A percentile compares a stretch with the other conserved stretches of the same genome.
These are phyloP conservation scores for Colletotrichum cordylinicola DNA, from an alignment of 2,329 filamentous ascomycete genomes.

Conservation along the genomic window DNA sequence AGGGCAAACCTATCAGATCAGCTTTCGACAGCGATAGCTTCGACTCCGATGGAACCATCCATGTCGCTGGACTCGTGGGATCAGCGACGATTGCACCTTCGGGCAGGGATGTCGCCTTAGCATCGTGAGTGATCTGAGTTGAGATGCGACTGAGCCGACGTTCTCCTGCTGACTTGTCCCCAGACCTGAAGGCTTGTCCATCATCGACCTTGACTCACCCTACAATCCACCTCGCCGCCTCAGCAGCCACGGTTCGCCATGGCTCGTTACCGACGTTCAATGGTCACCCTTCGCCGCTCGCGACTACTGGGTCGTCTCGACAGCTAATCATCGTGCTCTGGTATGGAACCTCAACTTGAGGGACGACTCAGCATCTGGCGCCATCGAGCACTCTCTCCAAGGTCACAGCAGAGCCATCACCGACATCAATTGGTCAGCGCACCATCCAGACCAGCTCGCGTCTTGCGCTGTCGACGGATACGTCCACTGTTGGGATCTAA, in stretches of 20 bases:
- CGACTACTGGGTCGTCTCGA: slow-evolving; percentile 93
- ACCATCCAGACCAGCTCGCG: slow-evolving; percentile 86
- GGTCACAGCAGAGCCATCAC: slow-evolving; percentile 87
- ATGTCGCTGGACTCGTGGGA: slow-evolving; percentile 81
- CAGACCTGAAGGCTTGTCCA: slow-evolving; percentile 83
- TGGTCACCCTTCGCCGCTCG: slow-evolving; percentile 93
- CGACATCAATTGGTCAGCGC: slow-evolving; percentile 94
- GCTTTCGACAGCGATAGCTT: slow-evolving; percentile 89
- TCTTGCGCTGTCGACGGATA: slow-evolving; percentile 94
- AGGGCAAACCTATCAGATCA: slow-evolving; percentile 65
- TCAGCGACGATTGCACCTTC: slow-evolving; percentile 93
- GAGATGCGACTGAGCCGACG: not conserved
- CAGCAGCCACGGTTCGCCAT: slow-evolving; percentile 82
- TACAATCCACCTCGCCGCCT: slow-evolving; percentile 87
- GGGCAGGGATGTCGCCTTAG: slow-evolving; percentile 87
- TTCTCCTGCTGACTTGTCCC: not conserved
- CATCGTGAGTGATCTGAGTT: slow-evolving; percentile 62
- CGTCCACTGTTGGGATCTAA: slow-evolving; percentile 90
- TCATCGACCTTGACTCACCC: slow-evolving; percentile 90
- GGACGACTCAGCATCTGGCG: slow-evolving; percentile 72
- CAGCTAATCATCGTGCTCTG: slow-evolving; percentile 91
- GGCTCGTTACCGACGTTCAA: slow-evolving; percentile 94
- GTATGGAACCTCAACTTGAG: slow-evolving; percentile 90
- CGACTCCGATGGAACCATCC: slow-evolving; percentile 82
- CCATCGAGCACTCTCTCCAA: slow-evolving; percentile 87